Percentiles rank a stretch among this genome's conserved stretches.
Evolutionary conservation across 371 early-diverging fungal species (phyloP).

Genomic region (Nematocida displodere): DNA sequence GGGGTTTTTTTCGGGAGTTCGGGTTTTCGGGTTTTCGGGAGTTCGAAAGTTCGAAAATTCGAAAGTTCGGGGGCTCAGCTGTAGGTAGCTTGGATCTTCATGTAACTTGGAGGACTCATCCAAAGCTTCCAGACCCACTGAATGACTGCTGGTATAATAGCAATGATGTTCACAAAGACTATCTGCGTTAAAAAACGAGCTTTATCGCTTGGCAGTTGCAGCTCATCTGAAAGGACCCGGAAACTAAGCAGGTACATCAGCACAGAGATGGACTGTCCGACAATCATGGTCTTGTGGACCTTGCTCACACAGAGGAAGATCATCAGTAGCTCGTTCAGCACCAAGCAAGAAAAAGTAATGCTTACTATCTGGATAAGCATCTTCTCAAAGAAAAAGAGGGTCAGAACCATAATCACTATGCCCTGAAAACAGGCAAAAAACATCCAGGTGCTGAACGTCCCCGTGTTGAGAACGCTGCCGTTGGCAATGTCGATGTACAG

Average conservation of each 20-base stretch:
- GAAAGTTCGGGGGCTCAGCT: no score
- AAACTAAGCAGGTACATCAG: conserved; percentile 56
- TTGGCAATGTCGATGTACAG: conserved; percentile 88
- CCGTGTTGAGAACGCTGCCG: conserved; percentile 77
- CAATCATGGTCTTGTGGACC: conserved; percentile 48
- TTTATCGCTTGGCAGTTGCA: conserved; percentile 39
- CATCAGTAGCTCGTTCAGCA: conserved; percentile 95
- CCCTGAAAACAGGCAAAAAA: conserved; percentile 91
- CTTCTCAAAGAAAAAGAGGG: conserved; percentile 81
- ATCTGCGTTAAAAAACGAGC: conserved; percentile 12
- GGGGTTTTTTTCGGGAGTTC: no score
- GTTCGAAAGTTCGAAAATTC: no score
- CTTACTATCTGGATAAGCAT: conserved; percentile 88
- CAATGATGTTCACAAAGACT: conserved; percentile 29
- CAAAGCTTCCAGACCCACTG: conserved; percentile 44
- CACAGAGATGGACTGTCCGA: conserved; percentile 53
- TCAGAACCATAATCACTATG: conserved; percentile 80
- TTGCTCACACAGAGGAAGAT: conserved; percentile 73
- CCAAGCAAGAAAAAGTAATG: conserved; percentile 85
- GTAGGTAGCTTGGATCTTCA: conserved; percentile 47
- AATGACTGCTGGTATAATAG: conserved; percentile 32
- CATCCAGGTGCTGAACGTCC: conserved; percentile 86
- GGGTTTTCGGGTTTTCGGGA: no score
- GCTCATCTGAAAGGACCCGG: conserved; percentile 48
- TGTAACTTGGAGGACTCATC: conserved; percentile 52